Conservation (phyloP, 208 protist species). For the Crithidia thermophila region DNA sequence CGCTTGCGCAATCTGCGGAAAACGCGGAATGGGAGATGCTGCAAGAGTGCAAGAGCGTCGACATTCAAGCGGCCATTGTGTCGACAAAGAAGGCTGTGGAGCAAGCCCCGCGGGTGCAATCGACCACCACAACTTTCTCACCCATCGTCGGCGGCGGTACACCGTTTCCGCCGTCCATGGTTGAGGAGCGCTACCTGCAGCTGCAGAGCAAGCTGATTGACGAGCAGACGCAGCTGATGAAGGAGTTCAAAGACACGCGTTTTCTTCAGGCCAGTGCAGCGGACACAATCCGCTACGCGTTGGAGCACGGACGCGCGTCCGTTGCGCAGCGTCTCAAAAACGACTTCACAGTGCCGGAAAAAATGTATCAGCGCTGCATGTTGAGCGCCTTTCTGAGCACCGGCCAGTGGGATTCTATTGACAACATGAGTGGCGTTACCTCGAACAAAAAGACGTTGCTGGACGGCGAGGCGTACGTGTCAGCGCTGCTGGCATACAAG, state of each 20-base stretch:
- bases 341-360: constrained; percentile 71
- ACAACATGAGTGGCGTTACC: constrained; percentile 51
- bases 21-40: constrained; percentile 59
- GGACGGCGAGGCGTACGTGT: constrained; percentile 54
- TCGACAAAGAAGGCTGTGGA: constrained; percentile 35
- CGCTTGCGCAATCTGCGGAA: constrained; percentile 29
- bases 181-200: constrained; percentile 29
- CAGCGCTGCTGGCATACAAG: constrained; percentile 51
- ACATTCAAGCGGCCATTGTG: constrained; percentile 43
- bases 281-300: constrained; percentile 58
- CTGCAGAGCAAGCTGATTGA: constrained; percentile 48
- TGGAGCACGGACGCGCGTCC: constrained; percentile 60
- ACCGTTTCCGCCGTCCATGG: constrained; percentile 23
- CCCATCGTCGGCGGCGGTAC: constrained; percentile 26
- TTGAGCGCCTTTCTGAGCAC: constrained; percentile 61
- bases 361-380: constrained; percentile 74
- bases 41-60: constrained; percentile 56
- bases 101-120: constrained; percentile 15
- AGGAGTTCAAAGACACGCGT: constrained; percentile 66
- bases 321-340: constrained; percentile 56
- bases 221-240: constrained; percentile 68
- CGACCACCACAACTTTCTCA: constrained; percentile 23
- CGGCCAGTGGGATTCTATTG: constrained; percentile 73
- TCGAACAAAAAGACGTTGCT: constrained; percentile 51
- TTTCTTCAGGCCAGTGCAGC: constrained; percentile 71